Conservation (phyloP, 2,329 filamentous ascomycete species). For the Pseudogymnoascus sp. region DNA sequence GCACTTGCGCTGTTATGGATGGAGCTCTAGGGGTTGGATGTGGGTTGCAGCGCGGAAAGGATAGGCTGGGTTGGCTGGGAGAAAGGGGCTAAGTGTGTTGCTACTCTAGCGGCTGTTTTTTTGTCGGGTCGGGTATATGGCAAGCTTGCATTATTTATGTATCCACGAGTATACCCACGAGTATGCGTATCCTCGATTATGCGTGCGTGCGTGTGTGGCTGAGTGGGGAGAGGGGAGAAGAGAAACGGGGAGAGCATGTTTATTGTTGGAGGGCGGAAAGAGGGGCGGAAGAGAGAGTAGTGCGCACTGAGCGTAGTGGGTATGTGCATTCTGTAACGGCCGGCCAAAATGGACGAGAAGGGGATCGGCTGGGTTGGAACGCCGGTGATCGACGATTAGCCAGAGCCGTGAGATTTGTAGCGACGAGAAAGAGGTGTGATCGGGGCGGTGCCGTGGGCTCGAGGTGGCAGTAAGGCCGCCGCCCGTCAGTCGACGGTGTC, state of each 20-base stretch:
- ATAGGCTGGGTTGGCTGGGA: background rate
- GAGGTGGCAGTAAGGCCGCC: background rate
- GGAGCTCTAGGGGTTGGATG: background rate
- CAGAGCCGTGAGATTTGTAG: background rate
- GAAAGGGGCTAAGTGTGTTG: background rate
- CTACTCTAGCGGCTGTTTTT: background rate
- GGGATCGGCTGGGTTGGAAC: background rate
- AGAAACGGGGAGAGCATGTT: background rate
- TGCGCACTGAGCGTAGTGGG: background rate
- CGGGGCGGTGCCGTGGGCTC: background rate
- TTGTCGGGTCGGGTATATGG: constrained; percentile 1
- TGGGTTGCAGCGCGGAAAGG: background rate
- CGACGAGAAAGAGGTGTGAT: background rate
- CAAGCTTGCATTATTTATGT: background rate
- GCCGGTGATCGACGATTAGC: background rate
- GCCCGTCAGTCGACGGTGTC: background rate
- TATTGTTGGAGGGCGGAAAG: background rate
- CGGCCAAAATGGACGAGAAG: background rate
- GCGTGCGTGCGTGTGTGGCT: background rate
- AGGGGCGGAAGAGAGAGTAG: background rate
- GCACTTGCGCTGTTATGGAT: background rate
- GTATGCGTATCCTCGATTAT: too few species aligned
- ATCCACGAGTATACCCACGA: too few species aligned
- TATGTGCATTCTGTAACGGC: background rate
- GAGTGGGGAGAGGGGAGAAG: background rate